Evolutionary conservation across 2,329 filamentous ascomycete species (phyloP).

Genomic region (Apiospora arundinis): DNA sequence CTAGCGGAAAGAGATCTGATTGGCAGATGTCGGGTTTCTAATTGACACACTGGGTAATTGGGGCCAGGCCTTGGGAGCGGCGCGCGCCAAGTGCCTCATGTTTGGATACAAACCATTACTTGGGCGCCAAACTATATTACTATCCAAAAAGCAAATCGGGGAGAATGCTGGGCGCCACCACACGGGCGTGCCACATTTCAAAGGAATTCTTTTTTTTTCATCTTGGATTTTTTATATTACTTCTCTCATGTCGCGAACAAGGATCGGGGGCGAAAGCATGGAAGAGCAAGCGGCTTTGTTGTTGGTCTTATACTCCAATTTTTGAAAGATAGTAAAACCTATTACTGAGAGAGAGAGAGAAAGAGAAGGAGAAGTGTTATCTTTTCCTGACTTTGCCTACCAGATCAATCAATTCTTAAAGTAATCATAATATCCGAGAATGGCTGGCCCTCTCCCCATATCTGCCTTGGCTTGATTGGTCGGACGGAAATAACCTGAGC

Average conservation of each 20-base stretch:
- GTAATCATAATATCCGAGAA: slow-evolving; percentile 1
- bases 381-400: neutral
- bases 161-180: neutral
- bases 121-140: slow-evolving; percentile 1
- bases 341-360: neutral
- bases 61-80: neutral
- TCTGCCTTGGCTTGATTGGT: neutral
- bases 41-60: neutral
- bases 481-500: neutral
- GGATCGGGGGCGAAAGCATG: neutral
- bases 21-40: neutral
- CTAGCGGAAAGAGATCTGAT: neutral
- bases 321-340: neutral
- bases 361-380: neutral
- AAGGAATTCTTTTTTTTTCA: neutral
- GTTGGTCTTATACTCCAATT: neutral
- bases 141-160: slow-evolving; percentile 17
- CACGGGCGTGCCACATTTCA: neutral
- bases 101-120: neutral
- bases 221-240: neutral
- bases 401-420: slow-evolving; percentile 5
- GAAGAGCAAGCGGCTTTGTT: slow-evolving; percentile 6
- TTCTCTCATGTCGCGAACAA: neutral
- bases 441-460: no score
- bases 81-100: neutral